Evolutionary conservation across 495 filamentous ascomycete genomes (phyloP), one percentile per base, ranked within the genome.

Genomic region (Tuber melanosporum): DNA sequence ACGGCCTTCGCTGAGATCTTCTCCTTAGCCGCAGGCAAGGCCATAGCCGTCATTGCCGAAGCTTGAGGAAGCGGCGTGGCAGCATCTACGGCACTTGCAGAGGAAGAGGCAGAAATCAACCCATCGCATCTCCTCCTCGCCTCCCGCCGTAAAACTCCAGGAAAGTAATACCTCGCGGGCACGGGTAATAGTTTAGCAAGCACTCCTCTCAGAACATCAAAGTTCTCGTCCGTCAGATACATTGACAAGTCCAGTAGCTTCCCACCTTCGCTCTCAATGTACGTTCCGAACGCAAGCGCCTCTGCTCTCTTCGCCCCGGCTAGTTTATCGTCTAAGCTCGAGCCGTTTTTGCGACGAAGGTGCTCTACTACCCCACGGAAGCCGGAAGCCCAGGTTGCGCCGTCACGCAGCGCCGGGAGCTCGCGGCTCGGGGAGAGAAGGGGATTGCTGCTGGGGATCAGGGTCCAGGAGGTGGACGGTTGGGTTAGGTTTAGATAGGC

Each of bases 221-320:
- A 99, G 85, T 97, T 98, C 76, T 91, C 88, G 78, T 90, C 91
- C 57, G 93, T 95, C 82, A 94, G 90, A 85, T 95, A 98, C 79
- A 99, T 91, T 73, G 89, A 94, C 80, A 95, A 89, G 78, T 92
- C 90, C 79, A 95, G 78, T 74, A 96, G 89, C 36, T 89, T 87
- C 79, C 89, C 86, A 69, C 88, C 91, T 78, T 89, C 89, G 43
- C 88, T 86, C 81, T 88, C 86, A 75, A 94, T 80, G 83, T 91
- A 92, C 75, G 92, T 84, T n/a, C 85, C 85, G 78, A 84, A 85
- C 57, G 83, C 84, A 73, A 87, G 84, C 70, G 85, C 57, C 8
- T 66, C 57, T 17, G 57, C 57, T 12, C 57, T 36, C 32, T 66
- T 10, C 89, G 90, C 75, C 84, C 82, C 26, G 86, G 87, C 39